phyloP scores from a whole-genome alignment of 306 rosid species.

The Senna siamea region DNA sequence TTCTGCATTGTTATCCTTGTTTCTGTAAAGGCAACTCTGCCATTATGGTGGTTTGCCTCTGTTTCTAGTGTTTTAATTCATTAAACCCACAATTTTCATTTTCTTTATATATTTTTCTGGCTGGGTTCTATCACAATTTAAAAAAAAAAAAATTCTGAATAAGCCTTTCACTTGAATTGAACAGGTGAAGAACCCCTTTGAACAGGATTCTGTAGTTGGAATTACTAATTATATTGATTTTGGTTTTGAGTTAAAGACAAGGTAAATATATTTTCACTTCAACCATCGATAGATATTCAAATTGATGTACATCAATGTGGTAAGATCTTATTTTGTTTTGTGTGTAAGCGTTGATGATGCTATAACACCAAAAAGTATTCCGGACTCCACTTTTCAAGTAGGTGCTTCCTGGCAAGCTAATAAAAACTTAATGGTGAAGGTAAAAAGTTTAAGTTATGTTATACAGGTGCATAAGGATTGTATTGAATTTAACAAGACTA shows the following conservation, averaged over 20 bases:
- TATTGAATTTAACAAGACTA: conserved; percentile 40
- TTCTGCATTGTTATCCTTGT: too few relatives aligned
- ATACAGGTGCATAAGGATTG: conserved; percentile 17
- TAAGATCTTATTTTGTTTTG: conserved; percentile 32
- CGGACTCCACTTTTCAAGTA: conserved; percentile 82
- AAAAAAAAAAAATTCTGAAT: conserved; percentile 28
- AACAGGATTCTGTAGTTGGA: conserved; percentile 79
- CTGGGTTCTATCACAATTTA: not conserved
- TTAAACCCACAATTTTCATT: too few relatives aligned
- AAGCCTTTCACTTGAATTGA: conserved; percentile 44
- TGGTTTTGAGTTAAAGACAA: conserved; percentile 87
- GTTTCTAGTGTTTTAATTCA: too few relatives aligned
- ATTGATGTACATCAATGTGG: conserved; percentile 29
- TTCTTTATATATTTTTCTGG: too few relatives aligned
- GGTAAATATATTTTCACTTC: conserved; percentile 47
- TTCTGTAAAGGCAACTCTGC: too few relatives aligned
- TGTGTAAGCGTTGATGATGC: conserved; percentile 68
- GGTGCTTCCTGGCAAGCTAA: conserved; percentile 99
- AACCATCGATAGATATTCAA: conserved; percentile 16
- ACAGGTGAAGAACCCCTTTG: conserved; percentile 93
- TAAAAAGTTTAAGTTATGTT: conserved; percentile 38
- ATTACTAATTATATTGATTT: conserved; percentile 95
- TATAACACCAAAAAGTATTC: conserved; percentile 52
- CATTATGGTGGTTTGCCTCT: too few relatives aligned
- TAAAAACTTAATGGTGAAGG: conserved; percentile 88